A percentile compares a stretch with the other conserved stretches of the same genome.
Conservation (phyloP, 257 asterid species). For the Solanum tarapatanum region DNA sequence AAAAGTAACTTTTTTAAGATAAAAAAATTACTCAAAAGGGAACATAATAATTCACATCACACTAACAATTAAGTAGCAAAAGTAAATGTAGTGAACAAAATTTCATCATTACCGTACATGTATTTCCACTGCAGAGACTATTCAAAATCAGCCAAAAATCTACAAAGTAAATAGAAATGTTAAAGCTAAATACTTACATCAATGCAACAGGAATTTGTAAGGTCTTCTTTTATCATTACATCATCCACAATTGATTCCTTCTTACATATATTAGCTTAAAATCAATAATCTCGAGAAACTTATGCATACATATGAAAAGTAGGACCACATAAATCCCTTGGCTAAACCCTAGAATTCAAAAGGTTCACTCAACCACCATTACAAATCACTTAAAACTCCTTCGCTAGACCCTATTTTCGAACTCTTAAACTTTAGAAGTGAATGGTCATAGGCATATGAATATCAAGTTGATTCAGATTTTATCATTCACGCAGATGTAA, state of each 20-base stretch:
- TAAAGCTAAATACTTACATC: not conserved
- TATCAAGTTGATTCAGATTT: too few relatives aligned
- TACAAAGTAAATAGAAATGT: too few relatives aligned
- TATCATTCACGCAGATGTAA: too few relatives aligned
- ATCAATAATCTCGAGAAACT: not conserved
- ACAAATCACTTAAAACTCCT: not conserved
- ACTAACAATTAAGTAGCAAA: too few relatives aligned
- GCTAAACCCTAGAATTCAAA: not conserved
- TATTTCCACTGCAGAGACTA: slow-evolving; percentile 34
- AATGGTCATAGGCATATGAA: not conserved
- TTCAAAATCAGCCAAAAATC: not conserved
- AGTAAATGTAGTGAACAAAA: too few relatives aligned
- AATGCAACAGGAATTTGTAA: too few relatives aligned
- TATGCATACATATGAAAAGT: not conserved
- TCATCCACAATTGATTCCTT: not conserved
- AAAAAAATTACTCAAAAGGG: too few relatives aligned
- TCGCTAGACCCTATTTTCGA: too few relatives aligned
- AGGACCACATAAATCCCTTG: not conserved
- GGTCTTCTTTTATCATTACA: not conserved
- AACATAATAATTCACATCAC: too few relatives aligned
- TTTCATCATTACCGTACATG: slow-evolving; percentile 1
- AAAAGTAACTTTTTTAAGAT: too few relatives aligned
- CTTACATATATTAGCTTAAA: too few relatives aligned
- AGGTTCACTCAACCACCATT: not conserved
- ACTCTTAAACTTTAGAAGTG: not conserved